Evolutionary conservation across 1,284 basidiomycete genomes (phyloP).

Genomic region (Marasmius oreades): DNA sequence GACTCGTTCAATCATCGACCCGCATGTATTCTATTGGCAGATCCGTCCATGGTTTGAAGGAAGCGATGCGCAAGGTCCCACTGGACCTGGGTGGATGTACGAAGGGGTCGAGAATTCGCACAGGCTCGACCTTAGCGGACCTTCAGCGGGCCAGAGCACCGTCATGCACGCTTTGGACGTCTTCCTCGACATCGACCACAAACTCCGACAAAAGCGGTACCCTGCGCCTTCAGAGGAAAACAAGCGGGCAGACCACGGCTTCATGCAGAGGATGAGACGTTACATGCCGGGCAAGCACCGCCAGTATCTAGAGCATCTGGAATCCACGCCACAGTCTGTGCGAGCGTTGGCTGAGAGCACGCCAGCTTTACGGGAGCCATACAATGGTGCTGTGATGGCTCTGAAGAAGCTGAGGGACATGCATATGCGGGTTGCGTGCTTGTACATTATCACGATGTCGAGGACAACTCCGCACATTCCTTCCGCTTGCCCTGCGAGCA

Average conservation of each 20-base stretch:
- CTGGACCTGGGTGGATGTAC: slow-evolving; percentile 73
- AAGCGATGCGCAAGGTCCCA: slow-evolving; percentile 60
- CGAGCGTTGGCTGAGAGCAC: slow-evolving; percentile 56
- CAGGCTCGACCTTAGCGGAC: slow-evolving; percentile 72
- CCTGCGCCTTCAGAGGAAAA: slow-evolving; percentile 66
- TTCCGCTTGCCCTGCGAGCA: slow-evolving; percentile 48
- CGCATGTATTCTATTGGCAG: slow-evolving; percentile 86
- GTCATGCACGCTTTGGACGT: slow-evolving; percentile 84
- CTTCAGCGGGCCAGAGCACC: slow-evolving; percentile 92
- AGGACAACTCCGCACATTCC: slow-evolving; percentile 48
- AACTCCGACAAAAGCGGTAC: slow-evolving; percentile 68
- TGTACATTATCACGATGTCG: slow-evolving; percentile 81
- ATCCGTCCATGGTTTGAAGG: slow-evolving; percentile 94
- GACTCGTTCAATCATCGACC: slow-evolving; percentile 77
- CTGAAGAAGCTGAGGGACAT: slow-evolving; percentile 81
- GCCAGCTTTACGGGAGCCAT: slow-evolving; percentile 63
- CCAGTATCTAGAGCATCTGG: slow-evolving; percentile 58
- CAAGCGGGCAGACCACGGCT: slow-evolving; percentile 62
- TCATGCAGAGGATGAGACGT: slow-evolving; percentile 79
- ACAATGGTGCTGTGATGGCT: slow-evolving; percentile 75
- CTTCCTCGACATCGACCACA: slow-evolving; percentile 82
- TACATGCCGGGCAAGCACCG: slow-evolving; percentile 82
- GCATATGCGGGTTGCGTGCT: slow-evolving; percentile 86
- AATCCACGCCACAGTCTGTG: slow-evolving; percentile 45
- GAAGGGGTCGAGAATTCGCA: slow-evolving; percentile 69